Conservation (phyloP, 2,329 filamentous ascomycete species). For the Calonectria naviculata region DNA sequence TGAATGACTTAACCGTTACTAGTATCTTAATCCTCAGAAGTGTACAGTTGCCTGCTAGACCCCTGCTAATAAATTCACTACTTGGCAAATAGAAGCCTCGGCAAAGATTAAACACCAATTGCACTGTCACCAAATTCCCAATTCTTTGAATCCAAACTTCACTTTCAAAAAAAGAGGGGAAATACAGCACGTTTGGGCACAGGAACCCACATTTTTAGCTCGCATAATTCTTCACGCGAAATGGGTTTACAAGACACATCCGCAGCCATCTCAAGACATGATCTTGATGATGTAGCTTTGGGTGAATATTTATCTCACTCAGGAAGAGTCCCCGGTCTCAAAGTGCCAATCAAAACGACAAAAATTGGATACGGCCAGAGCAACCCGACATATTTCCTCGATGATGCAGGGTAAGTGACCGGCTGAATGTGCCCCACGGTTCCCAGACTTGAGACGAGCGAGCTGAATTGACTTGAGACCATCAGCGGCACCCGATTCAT, state of each 20-base stretch:
- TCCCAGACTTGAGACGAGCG: background rate
- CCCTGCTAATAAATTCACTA: no score
- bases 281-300: slow-evolving; percentile 7
- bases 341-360: background rate
- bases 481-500: slow-evolving; percentile 10
- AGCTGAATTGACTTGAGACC: background rate
- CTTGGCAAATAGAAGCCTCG: no score
- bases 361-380: slow-evolving; percentile 23
- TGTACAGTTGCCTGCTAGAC: no score
- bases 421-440: background rate
- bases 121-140: no score
- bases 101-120: no score
- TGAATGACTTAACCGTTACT: no score
- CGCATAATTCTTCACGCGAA: no score
- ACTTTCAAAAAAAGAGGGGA: no score
- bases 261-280: background rate
- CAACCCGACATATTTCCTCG: slow-evolving; percentile 21
- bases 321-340: background rate
- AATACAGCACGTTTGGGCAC: no score
- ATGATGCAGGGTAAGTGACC: slow-evolving; percentile 7
- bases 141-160: no score
- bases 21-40: no score
- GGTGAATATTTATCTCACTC: background rate
- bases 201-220: no score
- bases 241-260: background rate